phyloP scores from a whole-genome alignment of 2,329 filamentous ascomycete species.

The Cytospora mali region DNA sequence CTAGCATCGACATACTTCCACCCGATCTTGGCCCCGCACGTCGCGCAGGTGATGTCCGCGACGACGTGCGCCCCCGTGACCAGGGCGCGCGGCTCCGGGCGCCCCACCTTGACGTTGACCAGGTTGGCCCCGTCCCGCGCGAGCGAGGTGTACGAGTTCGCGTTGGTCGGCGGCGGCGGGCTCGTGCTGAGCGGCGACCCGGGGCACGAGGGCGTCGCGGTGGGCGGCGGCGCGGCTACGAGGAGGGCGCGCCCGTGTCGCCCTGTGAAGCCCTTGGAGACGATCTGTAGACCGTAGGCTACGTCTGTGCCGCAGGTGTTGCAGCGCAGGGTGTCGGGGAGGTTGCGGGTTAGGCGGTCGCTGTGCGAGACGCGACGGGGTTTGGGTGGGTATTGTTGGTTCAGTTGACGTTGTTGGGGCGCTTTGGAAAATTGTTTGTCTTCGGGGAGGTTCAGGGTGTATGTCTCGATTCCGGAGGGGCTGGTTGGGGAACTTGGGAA shows the following conservation, averaged over 20 bases:
- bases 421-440: constrained; percentile 33
- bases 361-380: constrained; percentile 29
- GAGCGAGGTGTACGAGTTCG: constrained; percentile 23
- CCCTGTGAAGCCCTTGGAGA: constrained; percentile 68
- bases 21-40: constrained; percentile 60
- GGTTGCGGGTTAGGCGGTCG: constrained; percentile 44
- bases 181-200: constrained; percentile 31
- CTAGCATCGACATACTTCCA: constrained; percentile 71
- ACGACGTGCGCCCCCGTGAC: constrained; percentile 66
- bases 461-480: constrained; percentile 28
- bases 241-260: constrained; percentile 67
- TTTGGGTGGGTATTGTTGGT: constrained; percentile 15
- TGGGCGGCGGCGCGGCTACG: constrained; percentile 44
- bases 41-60: constrained; percentile 61
- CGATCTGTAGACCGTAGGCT: constrained; percentile 62
- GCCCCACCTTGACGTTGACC: constrained; percentile 59
- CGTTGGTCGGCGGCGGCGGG: constrained; percentile 25
- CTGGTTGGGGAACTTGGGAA: constrained; percentile 35
- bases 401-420: constrained; percentile 20
- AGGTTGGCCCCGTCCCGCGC: constrained; percentile 39
- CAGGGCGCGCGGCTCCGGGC: constrained; percentile 57
- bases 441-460: constrained; percentile 28
- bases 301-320: constrained; percentile 61
- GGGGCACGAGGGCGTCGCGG: constrained; percentile 23
- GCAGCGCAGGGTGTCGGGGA: constrained; percentile 62